Conservation (phyloP, 345 rosid species). For the Hypericum androsaemum region DNA sequence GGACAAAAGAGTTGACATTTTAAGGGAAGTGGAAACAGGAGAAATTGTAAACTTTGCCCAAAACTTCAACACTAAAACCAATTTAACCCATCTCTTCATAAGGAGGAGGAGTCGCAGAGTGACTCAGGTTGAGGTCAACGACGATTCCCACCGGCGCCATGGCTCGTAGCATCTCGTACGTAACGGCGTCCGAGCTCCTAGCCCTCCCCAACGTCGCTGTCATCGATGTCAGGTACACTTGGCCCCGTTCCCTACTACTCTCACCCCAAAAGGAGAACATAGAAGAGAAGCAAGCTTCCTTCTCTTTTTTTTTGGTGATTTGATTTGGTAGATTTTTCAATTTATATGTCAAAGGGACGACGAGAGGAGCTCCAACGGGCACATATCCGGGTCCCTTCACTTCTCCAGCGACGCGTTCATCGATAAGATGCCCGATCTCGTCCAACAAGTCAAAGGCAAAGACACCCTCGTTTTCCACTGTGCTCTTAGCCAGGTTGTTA, state of each 20-base stretch:
- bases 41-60: too few relatives aligned
- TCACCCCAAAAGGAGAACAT: not conserved
- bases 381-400: slow-evolving; percentile 82
- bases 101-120: too few relatives aligned
- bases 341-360: slow-evolving; percentile 43
- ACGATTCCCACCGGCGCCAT: slow-evolving; percentile 17
- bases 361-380: slow-evolving; percentile 92
- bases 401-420: slow-evolving; percentile 58
- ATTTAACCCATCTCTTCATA: too few relatives aligned
- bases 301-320: not conserved
- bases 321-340: not conserved
- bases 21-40: too few relatives aligned
- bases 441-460: slow-evolving; percentile 68
- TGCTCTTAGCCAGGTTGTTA: slow-evolving; percentile 81
- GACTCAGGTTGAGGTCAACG: too few relatives aligned
- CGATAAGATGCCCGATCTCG: slow-evolving; percentile 65
- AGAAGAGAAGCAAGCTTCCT: not conserved
- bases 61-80: too few relatives aligned
- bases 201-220: slow-evolving; percentile 67
- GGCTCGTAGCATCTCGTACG: slow-evolving; percentile 70
- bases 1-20: too few relatives aligned
- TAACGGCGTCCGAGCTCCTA: slow-evolving; percentile 70
- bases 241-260: not conserved
- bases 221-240: slow-evolving; percentile 66
- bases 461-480: slow-evolving; percentile 96